Evolutionary conservation across 805 yeast species (phyloP).

Genomic region (Saturnispora quitensis): DNA sequence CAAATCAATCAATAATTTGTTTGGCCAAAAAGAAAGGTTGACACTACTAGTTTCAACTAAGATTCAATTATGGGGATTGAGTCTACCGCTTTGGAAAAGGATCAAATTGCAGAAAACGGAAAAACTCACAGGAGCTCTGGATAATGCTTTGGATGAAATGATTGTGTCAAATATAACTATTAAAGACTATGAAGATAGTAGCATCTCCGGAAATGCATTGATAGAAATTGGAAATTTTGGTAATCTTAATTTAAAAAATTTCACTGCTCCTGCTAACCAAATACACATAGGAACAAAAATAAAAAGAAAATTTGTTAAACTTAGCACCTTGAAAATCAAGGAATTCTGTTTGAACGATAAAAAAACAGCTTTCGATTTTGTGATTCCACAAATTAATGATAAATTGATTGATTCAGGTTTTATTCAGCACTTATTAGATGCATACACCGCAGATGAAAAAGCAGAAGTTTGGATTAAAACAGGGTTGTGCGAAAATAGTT

Average conservation of each 20-base stretch:
- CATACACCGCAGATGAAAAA: neutral
- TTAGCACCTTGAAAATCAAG: neutral
- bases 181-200: neutral
- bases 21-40: neutral
- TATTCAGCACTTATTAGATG: slow-evolving; percentile 1
- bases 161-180: neutral
- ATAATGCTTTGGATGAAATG: neutral
- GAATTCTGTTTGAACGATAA: neutral
- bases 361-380: neutral
- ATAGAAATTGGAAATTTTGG: neutral
- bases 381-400: slow-evolving; percentile 3
- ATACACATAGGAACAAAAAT: slow-evolving; percentile 4
- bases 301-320: neutral
- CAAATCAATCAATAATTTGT: neutral
- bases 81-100: slow-evolving; percentile 2
- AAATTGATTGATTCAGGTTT: neutral
- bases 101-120: neutral
- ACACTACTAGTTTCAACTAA: neutral
- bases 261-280: slow-evolving; percentile 2
- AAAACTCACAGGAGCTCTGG: neutral
- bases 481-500: slow-evolving; percentile 5
- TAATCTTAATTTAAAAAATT: slow-evolving; percentile 1
- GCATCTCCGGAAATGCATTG: slow-evolving; percentile 2
- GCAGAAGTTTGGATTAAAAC: slow-evolving; percentile 2
- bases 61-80: neutral